Evolutionary conservation across 768 basidiomycete species (phyloP).

Genomic region (Naganishia randhawae): DNA sequence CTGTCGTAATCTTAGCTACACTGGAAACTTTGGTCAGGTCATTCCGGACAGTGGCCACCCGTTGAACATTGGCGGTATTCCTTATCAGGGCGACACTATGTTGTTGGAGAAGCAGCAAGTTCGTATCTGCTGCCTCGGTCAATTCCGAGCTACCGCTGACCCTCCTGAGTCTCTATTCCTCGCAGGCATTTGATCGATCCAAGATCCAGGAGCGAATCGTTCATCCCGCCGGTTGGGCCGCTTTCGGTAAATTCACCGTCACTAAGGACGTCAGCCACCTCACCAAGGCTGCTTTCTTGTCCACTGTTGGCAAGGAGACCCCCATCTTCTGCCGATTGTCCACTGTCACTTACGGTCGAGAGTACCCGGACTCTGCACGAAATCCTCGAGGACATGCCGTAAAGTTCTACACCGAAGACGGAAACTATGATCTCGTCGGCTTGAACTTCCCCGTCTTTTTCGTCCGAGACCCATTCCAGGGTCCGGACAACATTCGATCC

Average conservation of each 20-base stretch:
- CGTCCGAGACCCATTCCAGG: constrained; percentile 37
- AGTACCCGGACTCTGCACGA: constrained; percentile 36
- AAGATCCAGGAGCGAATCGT: constrained; percentile 47
- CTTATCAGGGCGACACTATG: constrained; percentile 41
- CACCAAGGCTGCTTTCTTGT: constrained; percentile 46
- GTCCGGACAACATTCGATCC: constrained; percentile 37
- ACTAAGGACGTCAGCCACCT: constrained; percentile 43
- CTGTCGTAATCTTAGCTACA: constrained; percentile 27
- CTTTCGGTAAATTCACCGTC: constrained; percentile 39
- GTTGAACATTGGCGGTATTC: constrained; percentile 46
- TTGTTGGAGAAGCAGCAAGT: constrained; percentile 47
- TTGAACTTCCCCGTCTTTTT: constrained; percentile 47
- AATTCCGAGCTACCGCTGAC: background rate
- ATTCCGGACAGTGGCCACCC: constrained; percentile 42
- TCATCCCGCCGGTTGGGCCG: constrained; percentile 39
- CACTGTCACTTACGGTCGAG: constrained; percentile 46
- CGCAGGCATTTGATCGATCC: constrained; percentile 40
- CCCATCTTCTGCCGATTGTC: constrained; percentile 40
- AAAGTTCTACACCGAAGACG: constrained; percentile 54
- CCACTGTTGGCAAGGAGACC: constrained; percentile 37
- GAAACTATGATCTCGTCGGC: constrained; percentile 53
- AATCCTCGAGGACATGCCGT: constrained; percentile 44
- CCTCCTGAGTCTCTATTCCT: background rate
- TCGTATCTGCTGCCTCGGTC: background rate
- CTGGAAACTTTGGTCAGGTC: constrained; percentile 47